These are phyloP conservation scores for Fusarium sp. DNA, from an alignment of 2,329 filamentous ascomycete species.

Conservation along the genomic window DNA sequence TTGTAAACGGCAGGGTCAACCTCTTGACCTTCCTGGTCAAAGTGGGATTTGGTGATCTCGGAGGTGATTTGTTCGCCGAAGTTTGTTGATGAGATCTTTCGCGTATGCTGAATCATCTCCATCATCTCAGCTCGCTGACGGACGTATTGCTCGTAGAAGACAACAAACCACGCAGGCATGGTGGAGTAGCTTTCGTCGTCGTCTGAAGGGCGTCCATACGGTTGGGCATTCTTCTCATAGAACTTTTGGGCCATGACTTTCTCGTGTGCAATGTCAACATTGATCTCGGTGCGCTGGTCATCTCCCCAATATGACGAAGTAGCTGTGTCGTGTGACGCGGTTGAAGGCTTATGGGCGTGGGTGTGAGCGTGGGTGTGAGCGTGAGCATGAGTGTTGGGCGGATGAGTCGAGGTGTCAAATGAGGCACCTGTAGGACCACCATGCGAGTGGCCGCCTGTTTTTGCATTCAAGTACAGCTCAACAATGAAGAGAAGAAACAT, in stretches of 20 bases:
- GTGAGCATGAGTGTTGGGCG: not conserved
- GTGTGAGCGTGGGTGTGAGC: not conserved
- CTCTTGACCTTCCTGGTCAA: constrained; percentile 58
- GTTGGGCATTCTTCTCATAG: constrained; percentile 51
- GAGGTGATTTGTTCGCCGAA: constrained; percentile 48
- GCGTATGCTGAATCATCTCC: constrained; percentile 59
- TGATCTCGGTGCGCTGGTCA: not conserved
- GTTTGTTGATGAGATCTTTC: constrained; percentile 24
- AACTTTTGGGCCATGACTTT: constrained; percentile 55
- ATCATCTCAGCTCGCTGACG: constrained; percentile 71
- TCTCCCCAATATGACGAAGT: not conserved
- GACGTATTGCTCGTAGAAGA: constrained; percentile 73
- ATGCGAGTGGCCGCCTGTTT: constrained; percentile 69
- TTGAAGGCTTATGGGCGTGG: not conserved
- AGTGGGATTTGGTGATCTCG: constrained; percentile 47
- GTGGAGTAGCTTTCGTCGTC: constrained; percentile 43
- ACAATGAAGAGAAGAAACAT: constrained; percentile 72
- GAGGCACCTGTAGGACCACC: constrained; percentile 63
- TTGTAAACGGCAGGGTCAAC: constrained; percentile 63
- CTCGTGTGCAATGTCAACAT: constrained; percentile 49
- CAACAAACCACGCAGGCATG: constrained; percentile 73
- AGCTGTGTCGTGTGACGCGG: not conserved
- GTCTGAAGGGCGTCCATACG: constrained; percentile 41
- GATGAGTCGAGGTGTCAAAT: not conserved
- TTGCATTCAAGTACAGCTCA: constrained; percentile 71